These are phyloP conservation scores for Phyllostachys edulis DNA, from an alignment of 176 grass and related monocot genomes.

Conservation along the genomic window DNA sequence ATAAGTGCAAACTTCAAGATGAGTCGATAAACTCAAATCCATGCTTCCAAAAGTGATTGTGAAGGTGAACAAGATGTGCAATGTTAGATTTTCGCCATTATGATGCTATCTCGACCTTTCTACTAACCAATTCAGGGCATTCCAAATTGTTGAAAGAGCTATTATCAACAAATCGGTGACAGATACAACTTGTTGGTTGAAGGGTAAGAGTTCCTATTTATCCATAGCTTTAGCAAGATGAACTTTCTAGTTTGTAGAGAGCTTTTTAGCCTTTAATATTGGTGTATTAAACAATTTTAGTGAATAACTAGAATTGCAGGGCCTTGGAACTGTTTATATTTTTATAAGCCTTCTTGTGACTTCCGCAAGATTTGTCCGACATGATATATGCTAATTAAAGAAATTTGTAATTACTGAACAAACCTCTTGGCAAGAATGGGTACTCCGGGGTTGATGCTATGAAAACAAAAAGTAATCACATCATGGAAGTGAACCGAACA, in stretches of 20 bases:
- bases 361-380: too few species aligned
- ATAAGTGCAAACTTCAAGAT: conserved; percentile 72
- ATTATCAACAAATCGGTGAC: conserved; percentile 44
- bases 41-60: conserved; percentile 94
- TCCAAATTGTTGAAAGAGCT: conserved; percentile 78
- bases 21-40: conserved; percentile 63
- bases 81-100: conserved; percentile 10
- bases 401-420: too few species aligned
- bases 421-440: too few species aligned
- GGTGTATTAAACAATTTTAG: too few species aligned
- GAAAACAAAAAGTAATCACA: too few species aligned
- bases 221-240: conserved; percentile 15
- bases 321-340: too few species aligned
- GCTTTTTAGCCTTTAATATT: conserved; percentile 8
- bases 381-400: too few species aligned
- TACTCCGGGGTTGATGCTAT: too few species aligned
- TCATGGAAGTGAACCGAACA: too few species aligned
- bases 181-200: conserved; percentile 70
- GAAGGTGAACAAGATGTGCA: conserved; percentile 51
- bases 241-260: conserved; percentile 9
- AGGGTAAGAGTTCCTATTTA: conserved; percentile 60
- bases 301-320: too few species aligned
- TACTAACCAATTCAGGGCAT: conserved; percentile 65
- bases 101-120: conserved; percentile 9
- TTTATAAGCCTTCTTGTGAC: too few species aligned